A percentile compares a stretch with the other conserved stretches of the same genome.
Conservation (phyloP, 169 alveolate genomes). For the Ophryocystis elektroscirrha region DNA sequence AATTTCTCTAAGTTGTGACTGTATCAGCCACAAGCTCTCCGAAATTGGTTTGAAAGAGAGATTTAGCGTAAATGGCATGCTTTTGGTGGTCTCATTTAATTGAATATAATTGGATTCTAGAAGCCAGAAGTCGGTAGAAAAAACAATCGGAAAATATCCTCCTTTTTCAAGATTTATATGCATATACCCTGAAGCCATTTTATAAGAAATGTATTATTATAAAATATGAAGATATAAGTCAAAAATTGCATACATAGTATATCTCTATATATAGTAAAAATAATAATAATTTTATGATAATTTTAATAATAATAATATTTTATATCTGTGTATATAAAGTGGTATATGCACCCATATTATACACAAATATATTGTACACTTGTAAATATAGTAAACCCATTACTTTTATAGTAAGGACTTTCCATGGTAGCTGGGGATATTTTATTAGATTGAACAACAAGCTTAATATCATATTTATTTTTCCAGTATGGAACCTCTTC, state of each 20-base stretch:
- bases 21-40: slow-evolving; percentile 4
- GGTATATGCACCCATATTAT: not conserved
- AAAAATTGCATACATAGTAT: slow-evolving; percentile 3
- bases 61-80: not conserved
- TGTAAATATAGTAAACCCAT: too few relatives aligned
- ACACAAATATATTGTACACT: too few relatives aligned
- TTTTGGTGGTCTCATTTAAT: slow-evolving; percentile 3
- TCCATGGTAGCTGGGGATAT: too few relatives aligned
- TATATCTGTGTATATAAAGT: not conserved
- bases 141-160: slow-evolving; percentile 6
- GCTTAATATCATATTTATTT: too few relatives aligned
- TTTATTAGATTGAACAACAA: too few relatives aligned
- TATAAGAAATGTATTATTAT: not conserved
- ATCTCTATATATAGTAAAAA: not conserved
- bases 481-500: too few relatives aligned
- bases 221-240: not conserved
- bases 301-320: not conserved
- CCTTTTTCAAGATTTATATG: not conserved
- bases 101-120: slow-evolving; percentile 8
- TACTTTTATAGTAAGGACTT: too few relatives aligned
- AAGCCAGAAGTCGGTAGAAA: slow-evolving; percentile 13
- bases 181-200: not conserved
- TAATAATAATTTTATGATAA: not conserved
- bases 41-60: slow-evolving; percentile 5
- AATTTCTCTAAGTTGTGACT: slow-evolving; percentile 10